These are phyloP conservation scores for Aspergillus eucalypticola DNA, from an alignment of 2,329 filamentous ascomycete genomes.

Conservation along the genomic window DNA sequence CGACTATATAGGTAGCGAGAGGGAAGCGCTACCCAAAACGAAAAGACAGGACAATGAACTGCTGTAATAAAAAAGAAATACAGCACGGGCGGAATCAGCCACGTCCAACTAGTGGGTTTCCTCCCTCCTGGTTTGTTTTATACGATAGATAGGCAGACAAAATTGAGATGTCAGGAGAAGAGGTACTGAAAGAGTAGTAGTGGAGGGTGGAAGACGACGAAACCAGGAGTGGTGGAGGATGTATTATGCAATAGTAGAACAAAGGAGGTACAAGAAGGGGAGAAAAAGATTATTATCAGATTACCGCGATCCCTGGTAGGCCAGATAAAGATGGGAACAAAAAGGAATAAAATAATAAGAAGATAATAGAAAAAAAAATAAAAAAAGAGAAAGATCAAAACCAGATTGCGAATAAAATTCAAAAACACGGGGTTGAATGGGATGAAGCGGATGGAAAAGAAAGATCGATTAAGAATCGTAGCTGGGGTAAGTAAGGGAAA, in stretches of 20 bases:
- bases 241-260: not conserved
- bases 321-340: conserved; percentile 1
- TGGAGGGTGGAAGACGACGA: not conserved
- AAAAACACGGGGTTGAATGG: conserved; percentile 6
- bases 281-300: conserved; percentile 5
- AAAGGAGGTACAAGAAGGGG: conserved; percentile 9
- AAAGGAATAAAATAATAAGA: conserved; percentile 1
- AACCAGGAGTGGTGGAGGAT: not conserved
- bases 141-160: not conserved
- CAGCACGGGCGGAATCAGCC: not conserved
- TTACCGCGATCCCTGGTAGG: not conserved
- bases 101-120: not conserved
- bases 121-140: not conserved
- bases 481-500: conserved; percentile 19
- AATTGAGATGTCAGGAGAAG: not conserved
- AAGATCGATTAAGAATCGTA: conserved; percentile 10
- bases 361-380: not conserved
- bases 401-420: not conserved
- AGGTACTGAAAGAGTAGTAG: not conserved
- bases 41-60: not conserved
- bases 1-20: not conserved
- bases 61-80: not conserved
- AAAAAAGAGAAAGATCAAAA: not conserved
- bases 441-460: conserved; percentile 3
- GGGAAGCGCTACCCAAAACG: not conserved